Conservation (phyloP, 352 stramenopile species). For the Globisporangium paddicum region DNA sequence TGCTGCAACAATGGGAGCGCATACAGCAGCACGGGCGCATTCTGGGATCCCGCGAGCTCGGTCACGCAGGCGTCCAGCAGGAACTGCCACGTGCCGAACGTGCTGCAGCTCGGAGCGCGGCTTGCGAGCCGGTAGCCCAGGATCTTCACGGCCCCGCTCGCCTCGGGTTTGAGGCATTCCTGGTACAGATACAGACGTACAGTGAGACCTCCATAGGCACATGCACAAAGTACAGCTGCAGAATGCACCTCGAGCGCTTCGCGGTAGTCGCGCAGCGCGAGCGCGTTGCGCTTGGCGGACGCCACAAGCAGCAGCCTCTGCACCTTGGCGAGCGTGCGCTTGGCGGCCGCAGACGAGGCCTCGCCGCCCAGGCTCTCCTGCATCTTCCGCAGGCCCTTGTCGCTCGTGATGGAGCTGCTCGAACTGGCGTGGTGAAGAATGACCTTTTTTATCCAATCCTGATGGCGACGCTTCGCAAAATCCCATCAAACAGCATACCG, state of each 20-base stretch:
- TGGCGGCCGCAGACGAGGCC: constrained; percentile 29
- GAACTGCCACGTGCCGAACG: constrained; percentile 53
- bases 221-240: too few relatives aligned
- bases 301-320: constrained; percentile 61
- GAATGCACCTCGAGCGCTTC: constrained; percentile 50
- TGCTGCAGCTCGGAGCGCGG: constrained; percentile 50
- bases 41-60: constrained; percentile 71
- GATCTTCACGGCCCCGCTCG: constrained; percentile 51
- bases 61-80: constrained; percentile 53
- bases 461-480: too few relatives aligned
- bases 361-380: constrained; percentile 45
- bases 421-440: too few relatives aligned
- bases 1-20: constrained; percentile 51
- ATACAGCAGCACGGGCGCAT: constrained; percentile 39
- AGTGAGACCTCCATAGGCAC: not conserved
- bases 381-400: too few relatives aligned
- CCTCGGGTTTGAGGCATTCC: constrained; percentile 68
- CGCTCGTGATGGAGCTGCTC: too few relatives aligned
- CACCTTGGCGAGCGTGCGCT: constrained; percentile 47
- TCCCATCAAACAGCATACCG: too few relatives aligned
- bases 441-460: too few relatives aligned
- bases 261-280: constrained; percentile 56
- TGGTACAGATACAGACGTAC: constrained; percentile 10
- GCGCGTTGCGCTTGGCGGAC: constrained; percentile 40
- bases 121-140: constrained; percentile 64